Evolutionary conservation across 352 stramenopile genomes (phyloP).

Genomic region (Globisporangium okanoganense): DNA sequence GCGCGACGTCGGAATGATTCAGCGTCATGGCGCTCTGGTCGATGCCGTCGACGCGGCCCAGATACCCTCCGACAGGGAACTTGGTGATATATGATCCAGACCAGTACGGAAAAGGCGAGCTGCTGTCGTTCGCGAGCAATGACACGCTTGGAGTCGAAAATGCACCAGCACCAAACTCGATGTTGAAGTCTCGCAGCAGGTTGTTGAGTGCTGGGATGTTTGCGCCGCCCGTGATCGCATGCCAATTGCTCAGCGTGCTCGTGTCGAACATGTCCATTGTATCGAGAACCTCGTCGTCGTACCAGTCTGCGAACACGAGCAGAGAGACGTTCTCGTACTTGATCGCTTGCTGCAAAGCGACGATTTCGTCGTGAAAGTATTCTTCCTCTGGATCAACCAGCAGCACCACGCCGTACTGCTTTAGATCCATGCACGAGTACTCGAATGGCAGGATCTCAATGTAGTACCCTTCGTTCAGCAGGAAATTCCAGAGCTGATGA

Average conservation of each 20-base stretch:
- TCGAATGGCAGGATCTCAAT: conserved; percentile 81
- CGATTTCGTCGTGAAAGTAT: conserved; percentile 68
- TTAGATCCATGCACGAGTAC: conserved; percentile 68
- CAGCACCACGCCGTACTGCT: conserved; percentile 71
- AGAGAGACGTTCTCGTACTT: conserved; percentile 69
- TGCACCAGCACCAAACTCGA: conserved; percentile 56
- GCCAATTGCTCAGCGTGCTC: conserved; percentile 79
- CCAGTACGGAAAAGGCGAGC: conserved; percentile 48
- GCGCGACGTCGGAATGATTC: conserved; percentile 36
- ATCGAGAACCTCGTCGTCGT: conserved; percentile 54
- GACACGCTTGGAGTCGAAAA: conserved; percentile 46
- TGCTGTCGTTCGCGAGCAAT: conserved; percentile 30
- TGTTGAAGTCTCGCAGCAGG: conserved; percentile 60
- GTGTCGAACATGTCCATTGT: conserved; percentile 77
- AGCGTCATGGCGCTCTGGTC: conserved; percentile 50
- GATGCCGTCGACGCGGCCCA: conserved; percentile 50
- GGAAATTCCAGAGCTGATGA: conserved; percentile 72
- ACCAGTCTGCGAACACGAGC: conserved; percentile 81
- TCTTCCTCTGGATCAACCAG: conserved; percentile 82
- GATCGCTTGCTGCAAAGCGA: conserved; percentile 45
- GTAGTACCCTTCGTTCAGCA: conserved; percentile 62
- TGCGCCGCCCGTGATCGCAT: conserved; percentile 65
- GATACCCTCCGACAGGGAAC: conserved; percentile 60
- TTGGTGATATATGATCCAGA: conserved; percentile 63
- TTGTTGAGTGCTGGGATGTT: conserved; percentile 76